A percentile compares a stretch with the other conserved stretches of the same genome.
phyloP scores from a whole-genome alignment of 306 rosid species.

The Datisca glomerata region DNA sequence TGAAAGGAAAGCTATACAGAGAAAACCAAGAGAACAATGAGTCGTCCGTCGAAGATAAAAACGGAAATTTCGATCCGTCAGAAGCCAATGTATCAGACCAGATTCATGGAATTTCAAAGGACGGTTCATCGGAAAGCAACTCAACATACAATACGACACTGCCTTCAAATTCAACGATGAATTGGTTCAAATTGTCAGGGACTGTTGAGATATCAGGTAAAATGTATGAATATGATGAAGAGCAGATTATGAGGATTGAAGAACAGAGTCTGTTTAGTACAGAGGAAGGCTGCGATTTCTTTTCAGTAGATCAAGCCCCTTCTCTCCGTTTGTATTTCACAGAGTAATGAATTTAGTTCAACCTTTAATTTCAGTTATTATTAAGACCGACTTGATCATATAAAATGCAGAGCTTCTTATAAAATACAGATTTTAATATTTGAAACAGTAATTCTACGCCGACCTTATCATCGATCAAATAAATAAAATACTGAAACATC shows the following conservation, averaged over 20 bases:
- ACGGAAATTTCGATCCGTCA: too few species aligned
- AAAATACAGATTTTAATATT: too few species aligned
- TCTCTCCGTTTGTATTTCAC: constrained; percentile 42
- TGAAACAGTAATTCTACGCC: too few species aligned
- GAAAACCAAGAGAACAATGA: constrained; percentile 16
- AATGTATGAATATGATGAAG: constrained; percentile 21
- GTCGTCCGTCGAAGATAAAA: constrained; percentile 20
- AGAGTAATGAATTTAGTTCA: too few species aligned
- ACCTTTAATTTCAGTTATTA: too few species aligned
- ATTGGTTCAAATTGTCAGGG: constrained; percentile 32
- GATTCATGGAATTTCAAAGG: constrained; percentile 12
- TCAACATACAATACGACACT: constrained; percentile 4
- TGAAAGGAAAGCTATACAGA: constrained; percentile 29
- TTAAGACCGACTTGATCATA: too few species aligned
- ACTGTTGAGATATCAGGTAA: constrained; percentile 32
- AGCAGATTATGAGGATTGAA: too few species aligned
- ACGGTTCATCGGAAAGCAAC: constrained; percentile 26
- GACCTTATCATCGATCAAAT: too few species aligned
- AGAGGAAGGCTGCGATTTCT: constrained; percentile 47
- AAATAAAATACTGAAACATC: too few species aligned
- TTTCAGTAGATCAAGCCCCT: constrained; percentile 73
- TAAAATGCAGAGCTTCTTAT: too few species aligned
- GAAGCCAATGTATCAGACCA: too few species aligned
- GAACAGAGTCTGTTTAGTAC: constrained; percentile 33
- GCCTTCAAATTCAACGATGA: constrained; percentile 22